These are phyloP conservation scores for Kwoniella sp. DNA, from an alignment of 768 basidiomycete species.

Conservation along the genomic window DNA sequence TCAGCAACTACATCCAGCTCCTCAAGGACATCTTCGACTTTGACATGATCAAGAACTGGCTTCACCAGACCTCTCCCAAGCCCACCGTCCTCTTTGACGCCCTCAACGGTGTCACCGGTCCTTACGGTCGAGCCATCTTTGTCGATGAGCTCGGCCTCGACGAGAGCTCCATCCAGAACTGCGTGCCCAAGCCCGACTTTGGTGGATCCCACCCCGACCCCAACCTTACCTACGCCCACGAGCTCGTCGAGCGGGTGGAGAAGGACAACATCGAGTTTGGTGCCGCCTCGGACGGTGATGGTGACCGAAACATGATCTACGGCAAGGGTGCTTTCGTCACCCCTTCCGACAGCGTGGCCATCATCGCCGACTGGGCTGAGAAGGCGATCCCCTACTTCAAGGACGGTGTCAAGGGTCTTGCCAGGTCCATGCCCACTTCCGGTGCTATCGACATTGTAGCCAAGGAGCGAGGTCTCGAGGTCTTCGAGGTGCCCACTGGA, in stretches of 20 bases:
- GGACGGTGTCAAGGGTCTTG: slow-evolving; percentile 88
- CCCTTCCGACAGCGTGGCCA: slow-evolving; percentile 93
- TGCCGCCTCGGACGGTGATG: slow-evolving; percentile 95
- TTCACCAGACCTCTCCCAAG: slow-evolving; percentile 60
- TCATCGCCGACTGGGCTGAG: slow-evolving; percentile 90
- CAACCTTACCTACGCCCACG: slow-evolving; percentile 93
- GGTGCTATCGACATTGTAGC: slow-evolving; percentile 96
- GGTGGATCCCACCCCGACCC: slow-evolving; percentile 98
- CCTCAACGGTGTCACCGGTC: slow-evolving; percentile 92
- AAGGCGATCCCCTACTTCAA: slow-evolving; percentile 54
- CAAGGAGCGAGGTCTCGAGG: slow-evolving; percentile 83
- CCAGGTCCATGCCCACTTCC: slow-evolving; percentile 94
- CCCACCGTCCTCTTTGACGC: slow-evolving; percentile 87
- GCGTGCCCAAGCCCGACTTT: slow-evolving; percentile 86
- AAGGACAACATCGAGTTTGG: slow-evolving; percentile 80
- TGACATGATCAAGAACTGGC: slow-evolving; percentile 80
- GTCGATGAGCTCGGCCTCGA: slow-evolving; percentile 76
- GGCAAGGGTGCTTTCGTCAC: slow-evolving; percentile 97
- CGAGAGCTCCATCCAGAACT: slow-evolving; percentile 79
- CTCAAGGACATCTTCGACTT: slow-evolving; percentile 93
- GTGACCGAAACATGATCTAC: slow-evolving; percentile 99
- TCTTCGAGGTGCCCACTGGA: slow-evolving; percentile 96
- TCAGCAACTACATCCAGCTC: slow-evolving; percentile 76
- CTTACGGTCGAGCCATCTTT: slow-evolving; percentile 86
- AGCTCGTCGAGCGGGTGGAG: slow-evolving; percentile 89